These are phyloP conservation scores for Uromyces viciae-fabae DNA, from an alignment of 1,284 basidiomycete genomes.

Conservation along the genomic window DNA sequence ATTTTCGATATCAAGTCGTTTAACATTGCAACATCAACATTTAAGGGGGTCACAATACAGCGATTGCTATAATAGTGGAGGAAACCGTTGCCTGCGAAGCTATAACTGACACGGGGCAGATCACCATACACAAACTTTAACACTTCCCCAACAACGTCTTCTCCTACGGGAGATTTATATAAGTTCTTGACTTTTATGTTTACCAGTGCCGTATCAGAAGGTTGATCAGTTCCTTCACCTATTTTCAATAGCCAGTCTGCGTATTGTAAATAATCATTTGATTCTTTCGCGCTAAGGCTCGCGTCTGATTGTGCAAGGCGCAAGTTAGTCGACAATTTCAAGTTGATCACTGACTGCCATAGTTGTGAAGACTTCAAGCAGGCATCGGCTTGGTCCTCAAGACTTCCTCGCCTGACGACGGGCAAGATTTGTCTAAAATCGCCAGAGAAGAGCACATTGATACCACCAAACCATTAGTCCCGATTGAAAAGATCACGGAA, in stretches of 20 bases:
- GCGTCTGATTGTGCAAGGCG: background rate
- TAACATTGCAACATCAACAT: background rate
- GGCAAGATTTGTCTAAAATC: slow-evolving; percentile 24
- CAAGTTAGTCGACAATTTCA: background rate
- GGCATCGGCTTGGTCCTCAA: background rate
- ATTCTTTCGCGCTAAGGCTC: background rate
- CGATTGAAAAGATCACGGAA: background rate
- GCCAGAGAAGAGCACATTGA: background rate
- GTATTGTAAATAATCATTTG: background rate
- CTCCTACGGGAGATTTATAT: background rate
- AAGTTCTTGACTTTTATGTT: background rate
- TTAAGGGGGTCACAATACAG: slow-evolving; percentile 11
- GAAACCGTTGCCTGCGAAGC: no score
- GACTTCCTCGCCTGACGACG: background rate
- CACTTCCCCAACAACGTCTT: background rate
- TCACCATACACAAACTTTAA: background rate
- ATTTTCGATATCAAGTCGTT: no score
- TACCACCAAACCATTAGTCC: background rate
- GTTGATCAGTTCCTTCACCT: background rate
- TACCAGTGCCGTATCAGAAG: background rate
- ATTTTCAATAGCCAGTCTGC: background rate
- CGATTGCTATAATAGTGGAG: background rate
- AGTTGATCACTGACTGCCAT: background rate
- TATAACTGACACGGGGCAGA: background rate
- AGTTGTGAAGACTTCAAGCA: background rate